These are phyloP conservation scores for Solanum ossicruentum DNA, from an alignment of 257 asterid species.

Conservation along the genomic window DNA sequence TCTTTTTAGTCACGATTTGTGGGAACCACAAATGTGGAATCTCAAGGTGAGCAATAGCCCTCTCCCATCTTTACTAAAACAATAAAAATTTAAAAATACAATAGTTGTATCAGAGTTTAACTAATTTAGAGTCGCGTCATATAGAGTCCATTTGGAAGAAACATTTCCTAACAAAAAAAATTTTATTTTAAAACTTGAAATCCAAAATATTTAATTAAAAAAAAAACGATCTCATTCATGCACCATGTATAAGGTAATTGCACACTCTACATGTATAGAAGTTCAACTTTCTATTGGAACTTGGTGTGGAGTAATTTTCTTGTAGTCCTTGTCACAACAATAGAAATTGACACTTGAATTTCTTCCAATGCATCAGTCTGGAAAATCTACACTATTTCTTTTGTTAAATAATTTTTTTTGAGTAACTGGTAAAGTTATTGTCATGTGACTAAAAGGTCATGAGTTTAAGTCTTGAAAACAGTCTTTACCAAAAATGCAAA, in stretches of 20 bases:
- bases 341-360: neutral
- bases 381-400: neutral
- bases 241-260: neutral
- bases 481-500: too few relatives aligned
- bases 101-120: neutral
- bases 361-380: neutral
- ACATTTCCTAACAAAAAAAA: accelerated
- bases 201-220: neutral
- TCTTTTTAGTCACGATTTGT: neutral
- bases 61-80: neutral
- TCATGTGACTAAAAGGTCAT: too few relatives aligned
- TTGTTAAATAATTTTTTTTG: neutral
- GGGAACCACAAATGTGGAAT: neutral
- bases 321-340: neutral
- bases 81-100: too few relatives aligned
- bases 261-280: neutral
- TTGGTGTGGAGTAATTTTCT: neutral
- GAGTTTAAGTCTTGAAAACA: too few relatives aligned
- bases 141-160: accelerated
- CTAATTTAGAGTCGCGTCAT: neutral
- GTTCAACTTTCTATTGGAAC: neutral
- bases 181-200: accelerated
- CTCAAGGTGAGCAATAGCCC: neutral
- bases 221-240: neutral
- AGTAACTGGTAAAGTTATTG: too few relatives aligned